Evolutionary conservation across 208 protist genomes (phyloP).

Genomic region (Angomonas deanei): DNA sequence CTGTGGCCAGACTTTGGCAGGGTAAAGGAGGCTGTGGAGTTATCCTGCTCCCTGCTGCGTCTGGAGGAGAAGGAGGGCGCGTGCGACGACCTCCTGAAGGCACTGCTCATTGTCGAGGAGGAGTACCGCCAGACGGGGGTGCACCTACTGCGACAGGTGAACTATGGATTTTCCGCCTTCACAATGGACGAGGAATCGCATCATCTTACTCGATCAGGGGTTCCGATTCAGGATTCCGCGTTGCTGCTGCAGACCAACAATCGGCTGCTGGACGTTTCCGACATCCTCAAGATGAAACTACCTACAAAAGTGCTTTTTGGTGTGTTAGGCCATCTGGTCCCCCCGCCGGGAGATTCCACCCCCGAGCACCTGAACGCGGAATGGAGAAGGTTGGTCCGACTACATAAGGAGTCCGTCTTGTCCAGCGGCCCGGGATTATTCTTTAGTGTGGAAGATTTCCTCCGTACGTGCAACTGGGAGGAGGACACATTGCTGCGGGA

Average conservation of each 20-base stretch:
- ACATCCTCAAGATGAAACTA: not conserved
- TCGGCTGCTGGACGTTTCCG: not conserved
- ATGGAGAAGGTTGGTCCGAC: conserved; percentile 17
- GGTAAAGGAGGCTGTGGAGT: conserved; percentile 31
- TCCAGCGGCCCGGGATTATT: not conserved
- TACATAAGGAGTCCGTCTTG: conserved; percentile 17
- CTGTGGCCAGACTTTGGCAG: conserved; percentile 51
- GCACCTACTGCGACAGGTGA: conserved; percentile 44
- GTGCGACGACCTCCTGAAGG: conserved; percentile 16
- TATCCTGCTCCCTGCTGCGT: conserved; percentile 45
- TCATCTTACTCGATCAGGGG: not conserved
- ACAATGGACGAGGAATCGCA: not conserved
- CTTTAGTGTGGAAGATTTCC: conserved; percentile 2
- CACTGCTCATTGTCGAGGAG: conserved; percentile 27
- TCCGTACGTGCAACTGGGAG: conserved; percentile 8
- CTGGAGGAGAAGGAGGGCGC: conserved; percentile 23
- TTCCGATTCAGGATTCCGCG: not conserved
- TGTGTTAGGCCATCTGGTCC: not conserved
- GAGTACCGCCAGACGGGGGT: conserved; percentile 48
- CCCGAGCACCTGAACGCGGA: too few relatives aligned
- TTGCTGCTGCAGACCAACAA: conserved; percentile 12
- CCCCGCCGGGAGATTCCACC: not conserved
- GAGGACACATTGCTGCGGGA: conserved; percentile 21
- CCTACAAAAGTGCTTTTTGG: not conserved
- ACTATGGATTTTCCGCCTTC: conserved; percentile 26